Percentiles rank a stretch among this genome's conserved stretches.
Conservation (phyloP, 768 basidiomycete species). For the Butyriboletus loyo region DNA sequence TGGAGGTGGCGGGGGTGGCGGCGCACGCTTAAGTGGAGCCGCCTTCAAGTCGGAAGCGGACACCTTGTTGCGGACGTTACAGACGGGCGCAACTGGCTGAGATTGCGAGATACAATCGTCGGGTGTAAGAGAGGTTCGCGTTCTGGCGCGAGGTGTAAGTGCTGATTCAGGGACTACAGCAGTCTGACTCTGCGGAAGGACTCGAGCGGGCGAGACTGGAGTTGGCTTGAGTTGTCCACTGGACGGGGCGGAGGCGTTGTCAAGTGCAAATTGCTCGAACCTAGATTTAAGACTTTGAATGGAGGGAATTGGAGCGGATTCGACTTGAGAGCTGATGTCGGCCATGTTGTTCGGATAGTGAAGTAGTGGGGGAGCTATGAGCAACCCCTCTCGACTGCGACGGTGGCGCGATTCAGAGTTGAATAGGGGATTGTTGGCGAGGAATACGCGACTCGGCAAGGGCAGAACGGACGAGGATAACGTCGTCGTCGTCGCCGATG, state of each 20-base stretch:
- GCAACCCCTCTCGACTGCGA: background rate
- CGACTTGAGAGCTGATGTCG: constrained; percentile 34
- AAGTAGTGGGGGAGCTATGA: background rate
- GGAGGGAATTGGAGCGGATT: constrained; percentile 55
- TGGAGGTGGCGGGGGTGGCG: constrained; percentile 56
- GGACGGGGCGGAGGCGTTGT: constrained; percentile 22
- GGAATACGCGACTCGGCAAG: background rate
- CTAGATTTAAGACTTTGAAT: constrained; percentile 67
- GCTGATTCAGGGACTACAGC: constrained; percentile 28
- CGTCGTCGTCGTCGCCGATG: constrained; percentile 12
- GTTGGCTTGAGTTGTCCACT: constrained; percentile 1
- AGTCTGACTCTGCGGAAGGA: constrained; percentile 6
- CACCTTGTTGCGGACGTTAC: constrained; percentile 42
- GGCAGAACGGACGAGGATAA: background rate
- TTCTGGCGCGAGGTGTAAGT: constrained; percentile 41
- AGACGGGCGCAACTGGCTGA: constrained; percentile 25
- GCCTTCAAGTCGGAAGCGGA: constrained; percentile 55
- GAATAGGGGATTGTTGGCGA: background rate
- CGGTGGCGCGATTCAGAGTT: background rate
- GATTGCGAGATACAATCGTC: constrained; percentile 16
- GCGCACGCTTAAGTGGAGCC: constrained; percentile 43
- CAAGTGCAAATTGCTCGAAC: constrained; percentile 65
- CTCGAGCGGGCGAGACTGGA: background rate
- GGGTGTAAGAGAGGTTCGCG: constrained; percentile 31
- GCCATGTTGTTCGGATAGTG: constrained; percentile 13